Percentiles rank a stretch among this genome's conserved stretches.
Evolutionary conservation across 345 rosid genomes (phyloP).

Genomic region (Citrus unshiu): DNA sequence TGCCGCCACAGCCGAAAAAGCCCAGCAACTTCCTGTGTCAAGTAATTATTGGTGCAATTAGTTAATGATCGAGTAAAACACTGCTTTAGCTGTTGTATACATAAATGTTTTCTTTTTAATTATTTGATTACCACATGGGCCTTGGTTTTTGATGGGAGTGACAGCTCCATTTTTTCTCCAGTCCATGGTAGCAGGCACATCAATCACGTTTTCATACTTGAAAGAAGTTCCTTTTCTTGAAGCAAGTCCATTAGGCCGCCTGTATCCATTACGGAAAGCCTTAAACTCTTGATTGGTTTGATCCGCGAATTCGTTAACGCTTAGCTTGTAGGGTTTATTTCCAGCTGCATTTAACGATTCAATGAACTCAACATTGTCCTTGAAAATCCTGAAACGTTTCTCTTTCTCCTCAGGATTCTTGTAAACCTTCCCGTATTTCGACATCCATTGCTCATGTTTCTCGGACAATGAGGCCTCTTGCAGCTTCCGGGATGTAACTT

Average conservation of each 20-base stretch:
- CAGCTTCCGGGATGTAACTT: constrained; percentile 12
- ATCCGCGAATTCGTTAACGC: constrained; percentile 42
- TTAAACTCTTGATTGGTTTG: constrained; percentile 42
- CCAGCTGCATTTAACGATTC: constrained; percentile 24
- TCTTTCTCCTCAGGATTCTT: constrained; percentile 16
- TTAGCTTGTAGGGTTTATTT: constrained; percentile 35
- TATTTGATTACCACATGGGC: constrained; percentile 32
- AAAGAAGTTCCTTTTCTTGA: constrained; percentile 6
- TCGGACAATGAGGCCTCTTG: constrained; percentile 6
- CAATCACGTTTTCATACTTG: constrained; percentile 33
- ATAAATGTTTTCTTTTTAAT: neutral
- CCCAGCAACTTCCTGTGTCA: constrained; percentile 24
- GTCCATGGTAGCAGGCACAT: constrained; percentile 32
- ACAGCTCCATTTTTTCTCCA: constrained; percentile 54
- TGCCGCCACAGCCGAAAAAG: constrained; percentile 29
- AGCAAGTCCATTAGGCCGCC: constrained; percentile 1
- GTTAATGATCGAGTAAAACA: neutral
- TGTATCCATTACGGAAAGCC: constrained; percentile 33
- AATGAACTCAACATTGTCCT: constrained; percentile 14
- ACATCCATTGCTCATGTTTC: constrained; percentile 40
- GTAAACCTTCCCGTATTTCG: constrained; percentile 16
- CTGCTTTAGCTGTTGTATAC: neutral
- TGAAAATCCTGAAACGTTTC: constrained; percentile 26
- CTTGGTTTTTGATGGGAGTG: constrained; percentile 40
- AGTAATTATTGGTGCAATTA: neutral